These are phyloP conservation scores for Phytopythium montanum DNA, from an alignment of 352 stramenopile genomes.

Conservation along the genomic window DNA sequence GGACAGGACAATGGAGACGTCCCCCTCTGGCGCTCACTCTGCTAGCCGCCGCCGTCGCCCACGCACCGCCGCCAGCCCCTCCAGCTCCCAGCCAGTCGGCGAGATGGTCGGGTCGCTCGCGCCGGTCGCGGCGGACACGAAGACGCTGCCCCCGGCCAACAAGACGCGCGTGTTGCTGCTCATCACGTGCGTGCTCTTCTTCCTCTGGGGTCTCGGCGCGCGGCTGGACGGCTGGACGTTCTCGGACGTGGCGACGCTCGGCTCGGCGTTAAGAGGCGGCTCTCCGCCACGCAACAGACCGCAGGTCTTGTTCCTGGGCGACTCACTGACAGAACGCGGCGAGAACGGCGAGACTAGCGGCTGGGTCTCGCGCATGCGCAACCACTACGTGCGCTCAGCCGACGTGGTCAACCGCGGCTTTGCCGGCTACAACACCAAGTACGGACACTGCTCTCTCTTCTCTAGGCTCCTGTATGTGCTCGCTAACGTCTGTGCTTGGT, in stretches of 20 bases:
- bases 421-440: slow-evolving; percentile 59
- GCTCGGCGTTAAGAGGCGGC: slow-evolving; percentile 1
- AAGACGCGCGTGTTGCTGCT: slow-evolving; percentile 13
- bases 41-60: neutral
- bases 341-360: slow-evolving; percentile 28
- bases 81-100: neutral
- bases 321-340: slow-evolving; percentile 61
- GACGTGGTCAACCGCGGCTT: slow-evolving; percentile 56
- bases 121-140: neutral
- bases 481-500: neutral
- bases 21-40: neutral
- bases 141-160: slow-evolving; percentile 6
- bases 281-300: slow-evolving; percentile 14
- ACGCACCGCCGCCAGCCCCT: neutral
- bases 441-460: neutral
- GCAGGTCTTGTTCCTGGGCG: slow-evolving; percentile 45
- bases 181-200: slow-evolving; percentile 14
- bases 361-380: slow-evolving; percentile 41
- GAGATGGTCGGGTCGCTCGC: neutral
- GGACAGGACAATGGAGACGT: slow-evolving; percentile 9
- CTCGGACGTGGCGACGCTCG: slow-evolving; percentile 5
- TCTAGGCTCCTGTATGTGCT: no score
- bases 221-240: slow-evolving; percentile 9
- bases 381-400: slow-evolving; percentile 47
- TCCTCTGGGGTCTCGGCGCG: slow-evolving; percentile 16